phyloP scores from a whole-genome alignment of 1,284 basidiomycete genomes.

The Ustilago esculenta region DNA sequence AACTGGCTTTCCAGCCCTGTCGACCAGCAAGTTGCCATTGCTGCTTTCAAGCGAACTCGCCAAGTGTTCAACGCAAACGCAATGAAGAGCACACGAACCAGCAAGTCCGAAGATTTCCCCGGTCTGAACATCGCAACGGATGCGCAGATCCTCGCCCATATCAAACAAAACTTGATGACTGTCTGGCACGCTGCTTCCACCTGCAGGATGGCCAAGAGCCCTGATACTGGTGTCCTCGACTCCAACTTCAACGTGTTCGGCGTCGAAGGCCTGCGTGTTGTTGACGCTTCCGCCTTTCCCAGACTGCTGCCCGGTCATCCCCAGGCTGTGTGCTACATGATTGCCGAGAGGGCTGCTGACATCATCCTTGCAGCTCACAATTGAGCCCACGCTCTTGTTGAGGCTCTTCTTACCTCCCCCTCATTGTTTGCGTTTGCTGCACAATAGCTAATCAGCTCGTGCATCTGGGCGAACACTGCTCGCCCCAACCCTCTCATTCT shows the following conservation, averaged over 20 bases:
- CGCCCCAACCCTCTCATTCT: no score
- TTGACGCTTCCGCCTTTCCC: slow-evolving; percentile 72
- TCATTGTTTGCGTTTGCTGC: no score
- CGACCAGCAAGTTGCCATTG: slow-evolving; percentile 65
- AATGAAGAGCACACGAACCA: slow-evolving; percentile 66
- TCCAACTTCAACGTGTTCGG: slow-evolving; percentile 71
- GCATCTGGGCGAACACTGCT: no score
- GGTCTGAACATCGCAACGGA: slow-evolving; percentile 65
- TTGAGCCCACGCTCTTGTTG: not conserved
- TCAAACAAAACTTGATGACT: slow-evolving; percentile 67
- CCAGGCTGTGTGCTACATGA: slow-evolving; percentile 53
- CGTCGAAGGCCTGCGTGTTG: slow-evolving; percentile 69
- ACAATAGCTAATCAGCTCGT: no score
- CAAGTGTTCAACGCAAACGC: slow-evolving; percentile 62
- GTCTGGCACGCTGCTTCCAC: slow-evolving; percentile 68
- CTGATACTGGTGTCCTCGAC: slow-evolving; percentile 69
- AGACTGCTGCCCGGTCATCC: slow-evolving; percentile 50
- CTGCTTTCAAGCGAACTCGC: slow-evolving; percentile 32
- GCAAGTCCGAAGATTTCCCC: slow-evolving; percentile 65
- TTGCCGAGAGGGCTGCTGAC: slow-evolving; percentile 45
- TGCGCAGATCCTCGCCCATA: slow-evolving; percentile 68
- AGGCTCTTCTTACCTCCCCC: no score
- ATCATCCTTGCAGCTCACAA: slow-evolving; percentile 29
- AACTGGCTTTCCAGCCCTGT: slow-evolving; percentile 51
- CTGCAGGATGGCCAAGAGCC: slow-evolving; percentile 66